These are phyloP conservation scores for Blastocystis sp. DNA, from an alignment of 352 stramenopile genomes.

Conservation along the genomic window DNA sequence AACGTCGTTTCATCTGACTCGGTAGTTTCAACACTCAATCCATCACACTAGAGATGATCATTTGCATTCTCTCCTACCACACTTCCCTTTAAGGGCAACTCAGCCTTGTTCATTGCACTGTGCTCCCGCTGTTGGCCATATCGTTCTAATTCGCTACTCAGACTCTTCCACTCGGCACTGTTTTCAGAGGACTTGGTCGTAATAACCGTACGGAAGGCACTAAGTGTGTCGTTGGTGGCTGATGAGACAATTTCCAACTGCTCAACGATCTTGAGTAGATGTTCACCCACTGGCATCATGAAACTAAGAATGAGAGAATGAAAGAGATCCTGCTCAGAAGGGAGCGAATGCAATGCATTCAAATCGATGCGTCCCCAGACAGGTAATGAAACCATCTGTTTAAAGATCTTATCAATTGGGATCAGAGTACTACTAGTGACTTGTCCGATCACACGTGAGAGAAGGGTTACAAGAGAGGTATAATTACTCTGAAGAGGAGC, in stretches of 20 bases:
- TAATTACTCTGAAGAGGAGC: background rate
- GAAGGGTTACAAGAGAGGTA: background rate
- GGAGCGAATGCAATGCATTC: background rate
- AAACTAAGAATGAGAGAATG: background rate
- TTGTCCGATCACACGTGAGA: background rate
- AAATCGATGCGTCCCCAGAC: background rate
- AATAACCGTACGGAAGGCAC: background rate
- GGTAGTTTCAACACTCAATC: background rate
- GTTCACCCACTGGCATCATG: background rate
- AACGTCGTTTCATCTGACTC: background rate
- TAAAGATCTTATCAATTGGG: background rate
- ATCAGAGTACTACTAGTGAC: background rate
- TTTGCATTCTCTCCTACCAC: background rate
- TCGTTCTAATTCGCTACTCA: background rate
- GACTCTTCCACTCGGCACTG: background rate
- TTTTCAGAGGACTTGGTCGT: background rate
- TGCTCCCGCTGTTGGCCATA: background rate
- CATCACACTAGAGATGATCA: too few relatives aligned
- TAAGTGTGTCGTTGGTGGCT: background rate
- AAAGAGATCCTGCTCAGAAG: background rate
- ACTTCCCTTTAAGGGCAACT: background rate
- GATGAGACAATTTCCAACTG: background rate
- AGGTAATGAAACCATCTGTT: background rate
- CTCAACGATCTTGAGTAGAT: slow-evolving; percentile 5
- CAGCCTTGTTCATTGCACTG: background rate